Conservation (phyloP, 2,329 filamentous ascomycete genomes). For the Colletotrichum acutatum region DNA sequence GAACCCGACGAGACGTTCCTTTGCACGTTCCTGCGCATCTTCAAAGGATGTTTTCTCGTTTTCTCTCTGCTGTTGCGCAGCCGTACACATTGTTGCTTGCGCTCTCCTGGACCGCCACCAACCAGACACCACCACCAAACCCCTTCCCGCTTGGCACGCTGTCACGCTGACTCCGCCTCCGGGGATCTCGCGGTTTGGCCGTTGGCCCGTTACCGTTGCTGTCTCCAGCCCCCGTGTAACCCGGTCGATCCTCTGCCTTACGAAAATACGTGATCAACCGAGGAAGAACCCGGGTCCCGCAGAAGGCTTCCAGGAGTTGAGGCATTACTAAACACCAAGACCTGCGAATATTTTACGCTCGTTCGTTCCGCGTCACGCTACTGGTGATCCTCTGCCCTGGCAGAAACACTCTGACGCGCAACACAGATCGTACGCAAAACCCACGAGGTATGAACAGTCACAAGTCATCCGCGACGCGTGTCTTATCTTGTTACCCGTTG, state of each 20-base stretch:
- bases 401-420: neutral
- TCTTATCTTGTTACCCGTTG: neutral
- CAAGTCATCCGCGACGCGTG: neutral
- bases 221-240: conserved; percentile 49
- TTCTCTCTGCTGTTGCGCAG: conserved; percentile 32
- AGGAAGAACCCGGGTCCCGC: conserved; percentile 4
- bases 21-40: conserved; percentile 51
- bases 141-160: conserved; percentile 49
- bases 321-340: conserved; percentile 38
- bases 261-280: conserved; percentile 33
- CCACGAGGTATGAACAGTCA: neutral
- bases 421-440: neutral
- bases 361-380: conserved; percentile 34
- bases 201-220: conserved; percentile 32
- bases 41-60: conserved; percentile 42
- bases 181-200: conserved; percentile 45
- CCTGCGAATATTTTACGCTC: conserved; percentile 28
- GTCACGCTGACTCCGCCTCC: conserved; percentile 48
- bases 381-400: neutral
- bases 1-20: conserved; percentile 48
- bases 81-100: neutral
- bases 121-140: conserved; percentile 35
- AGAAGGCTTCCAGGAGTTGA: neutral
- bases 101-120: neutral
- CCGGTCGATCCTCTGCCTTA: conserved; percentile 53